Conservation (phyloP, 305 asterid species). For the Fraxinus floribunda region DNA sequence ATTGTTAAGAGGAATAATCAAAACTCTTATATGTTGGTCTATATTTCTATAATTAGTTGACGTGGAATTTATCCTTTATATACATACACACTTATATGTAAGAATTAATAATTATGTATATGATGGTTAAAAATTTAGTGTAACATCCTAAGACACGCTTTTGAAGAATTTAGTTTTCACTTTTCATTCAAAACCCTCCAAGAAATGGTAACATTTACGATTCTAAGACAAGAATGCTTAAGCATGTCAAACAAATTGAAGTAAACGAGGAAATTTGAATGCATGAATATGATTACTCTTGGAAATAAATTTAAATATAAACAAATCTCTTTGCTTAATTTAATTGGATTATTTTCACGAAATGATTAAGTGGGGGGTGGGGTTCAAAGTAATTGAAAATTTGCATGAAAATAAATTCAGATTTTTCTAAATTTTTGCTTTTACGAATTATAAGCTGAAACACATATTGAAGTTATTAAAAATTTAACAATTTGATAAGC, state of each 20-base stretch:
- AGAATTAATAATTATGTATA: neutral
- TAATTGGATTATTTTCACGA: too few species aligned
- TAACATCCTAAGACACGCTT: neutral
- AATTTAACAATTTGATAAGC: neutral
- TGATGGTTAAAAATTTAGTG: neutral
- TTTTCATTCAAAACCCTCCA: neutral
- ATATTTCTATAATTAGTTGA: too few species aligned
- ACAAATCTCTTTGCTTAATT: neutral
- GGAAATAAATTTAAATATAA: neutral
- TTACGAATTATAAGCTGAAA: neutral
- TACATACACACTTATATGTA: too few species aligned
- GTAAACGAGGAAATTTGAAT: neutral
- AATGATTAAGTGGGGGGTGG: too few species aligned
- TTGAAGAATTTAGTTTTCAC: neutral
- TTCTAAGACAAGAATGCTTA: neutral
- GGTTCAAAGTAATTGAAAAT: neutral
- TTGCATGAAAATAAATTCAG: neutral
- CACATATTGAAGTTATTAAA: neutral
- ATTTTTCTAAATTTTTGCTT: neutral
- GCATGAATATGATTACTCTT: neutral
- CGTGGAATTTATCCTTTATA: too few species aligned
- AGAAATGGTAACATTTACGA: neutral
- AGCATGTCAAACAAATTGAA: neutral
- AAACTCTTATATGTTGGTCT: too few species aligned
- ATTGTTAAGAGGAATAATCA: too few species aligned